Evolutionary conservation across 495 filamentous ascomycete genomes (phyloP), one percentile per base, ranked within the genome.

Genomic region (Xylaria palmicola): DNA sequence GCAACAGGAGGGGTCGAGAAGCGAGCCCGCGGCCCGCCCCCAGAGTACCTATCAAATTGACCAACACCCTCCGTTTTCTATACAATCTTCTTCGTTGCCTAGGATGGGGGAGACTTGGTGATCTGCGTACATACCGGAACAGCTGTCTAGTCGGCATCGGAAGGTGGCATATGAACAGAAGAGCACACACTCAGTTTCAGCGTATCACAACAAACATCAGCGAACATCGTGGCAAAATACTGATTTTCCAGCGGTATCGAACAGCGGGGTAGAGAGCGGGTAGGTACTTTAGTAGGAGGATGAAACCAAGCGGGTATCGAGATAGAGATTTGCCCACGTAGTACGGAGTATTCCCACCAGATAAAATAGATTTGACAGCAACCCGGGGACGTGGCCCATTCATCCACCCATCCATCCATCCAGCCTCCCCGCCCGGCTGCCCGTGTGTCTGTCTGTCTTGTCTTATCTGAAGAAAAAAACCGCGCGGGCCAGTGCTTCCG

Each of bases 401-500:
- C 37, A 54, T 41, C 51, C 51, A 54, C 34, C n/a, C n/a, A n/a
- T n/a, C n/a, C n/a, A n/a, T n/a, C n/a, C n/a, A n/a, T n/a, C n/a
- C n/a, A n/a, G n/a, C n/a, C n/a, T n/a, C n/a, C n/a, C n/a, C n/a
- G n/a, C n/a, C n/a, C n/a, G n/a, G n/a, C n/a, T n/a, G n/a, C n/a
- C n/a, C n/a, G n/a, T n/a, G n/a, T n/a, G n/a, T n/a, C n/a, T n/a
- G n/a, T n/a, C n/a, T n/a, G n/a, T n/a, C n/a, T n/a, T n/a, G n/a
- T n/a, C n/a, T n/a, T n/a, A n/a, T n/a, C n/a, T n/a, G n/a, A n/a
- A n/a, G n/a, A 56, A 27, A 54, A 20, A 55, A 32, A 9, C 34
- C 45, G 39, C 40, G 39, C 58, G 58, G 58, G 39, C 39, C 49
- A 45, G 58, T 54, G 37, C 10, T 36, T 45, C 58, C 58, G 58